Percentiles rank a stretch among this genome's conserved stretches.
Evolutionary conservation across 202 grass and related monocot species (phyloP).

Genomic region (Elaeis oleifera): DNA sequence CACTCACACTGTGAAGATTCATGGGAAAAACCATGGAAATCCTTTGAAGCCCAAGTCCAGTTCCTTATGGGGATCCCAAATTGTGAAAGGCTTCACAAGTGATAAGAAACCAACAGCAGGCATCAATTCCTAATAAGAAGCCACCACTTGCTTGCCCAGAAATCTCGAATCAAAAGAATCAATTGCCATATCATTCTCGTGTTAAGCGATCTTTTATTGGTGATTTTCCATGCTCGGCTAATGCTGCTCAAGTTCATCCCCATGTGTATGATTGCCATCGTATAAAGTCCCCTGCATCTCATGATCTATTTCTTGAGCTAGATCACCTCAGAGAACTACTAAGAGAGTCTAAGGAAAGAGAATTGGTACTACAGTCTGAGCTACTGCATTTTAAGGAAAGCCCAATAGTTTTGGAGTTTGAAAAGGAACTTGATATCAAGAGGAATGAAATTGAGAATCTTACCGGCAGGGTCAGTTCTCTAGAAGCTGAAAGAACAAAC

Average conservation of each 20-base stretch:
- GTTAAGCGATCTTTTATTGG: slow-evolving; percentile 86
- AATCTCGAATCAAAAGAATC: slow-evolving; percentile 40
- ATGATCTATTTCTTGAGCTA: slow-evolving; percentile 89
- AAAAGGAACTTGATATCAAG: slow-evolving; percentile 67
- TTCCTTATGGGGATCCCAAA: slow-evolving; percentile 94
- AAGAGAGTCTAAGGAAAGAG: slow-evolving; percentile 82
- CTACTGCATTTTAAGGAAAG: slow-evolving; percentile 64
- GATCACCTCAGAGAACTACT: slow-evolving; percentile 86
- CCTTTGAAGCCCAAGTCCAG: slow-evolving; percentile 70
- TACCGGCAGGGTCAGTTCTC: slow-evolving; percentile 32
- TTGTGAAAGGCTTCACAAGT: slow-evolving; percentile 82
- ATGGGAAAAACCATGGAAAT: slow-evolving; percentile 46
- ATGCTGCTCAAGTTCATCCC: slow-evolving; percentile 87
- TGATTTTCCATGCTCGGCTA: slow-evolving; percentile 76
- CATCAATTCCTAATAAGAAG: slow-evolving; percentile 54
- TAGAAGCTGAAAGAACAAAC: slow-evolving; percentile 66
- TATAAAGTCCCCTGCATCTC: slow-evolving; percentile 70
- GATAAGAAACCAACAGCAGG: slow-evolving; percentile 75
- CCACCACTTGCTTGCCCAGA: slow-evolving; percentile 42
- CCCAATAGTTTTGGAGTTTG: slow-evolving; percentile 65
- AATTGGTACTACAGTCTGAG: slow-evolving; percentile 57
- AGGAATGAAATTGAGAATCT: slow-evolving; percentile 58
- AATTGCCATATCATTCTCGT: slow-evolving; percentile 58
- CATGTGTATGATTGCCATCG: slow-evolving; percentile 67
- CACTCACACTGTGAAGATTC: slow-evolving; percentile 26